A percentile compares a stretch with the other conserved stretches of the same genome.
Evolutionary conservation across 2,329 filamentous ascomycete species (phyloP).

Genomic region (Colletotrichum kahawae): DNA sequence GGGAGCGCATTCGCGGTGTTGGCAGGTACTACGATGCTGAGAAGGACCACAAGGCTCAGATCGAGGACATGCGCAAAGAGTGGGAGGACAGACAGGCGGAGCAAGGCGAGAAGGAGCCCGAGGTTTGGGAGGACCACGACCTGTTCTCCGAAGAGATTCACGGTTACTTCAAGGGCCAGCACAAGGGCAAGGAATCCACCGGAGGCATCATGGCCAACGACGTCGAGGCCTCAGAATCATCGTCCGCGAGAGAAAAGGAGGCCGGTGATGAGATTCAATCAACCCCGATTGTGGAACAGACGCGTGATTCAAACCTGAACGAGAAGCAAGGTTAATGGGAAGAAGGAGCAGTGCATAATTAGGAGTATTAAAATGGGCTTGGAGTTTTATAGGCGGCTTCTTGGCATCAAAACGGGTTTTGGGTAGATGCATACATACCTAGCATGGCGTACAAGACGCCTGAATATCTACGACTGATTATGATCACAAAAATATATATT

Average conservation of each 20-base stretch:
- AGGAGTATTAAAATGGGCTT: conserved; percentile 8
- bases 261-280: conserved; percentile 1
- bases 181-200: conserved; percentile 14
- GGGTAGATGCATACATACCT: neutral
- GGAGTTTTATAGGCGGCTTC: conserved; percentile 1
- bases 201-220: neutral
- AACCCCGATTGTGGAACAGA: neutral
- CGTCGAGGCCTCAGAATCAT: neutral
- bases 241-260: conserved; percentile 16
- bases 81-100: conserved; percentile 59
- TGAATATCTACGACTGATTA: conserved; percentile 5
- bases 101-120: conserved; percentile 53
- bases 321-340: conserved; percentile 10
- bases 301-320: neutral
- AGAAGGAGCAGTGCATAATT: neutral
- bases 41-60: conserved; percentile 81
- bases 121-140: conserved; percentile 52
- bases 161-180: conserved; percentile 52
- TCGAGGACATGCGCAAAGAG: conserved; percentile 77
- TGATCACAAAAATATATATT: neutral
- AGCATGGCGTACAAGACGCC: conserved; percentile 1
- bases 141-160: conserved; percentile 59
- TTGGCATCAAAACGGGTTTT: neutral
- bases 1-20: conserved; percentile 81
- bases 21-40: conserved; percentile 85